Conservation (phyloP, 495 filamentous ascomycete genomes). For the Penicillium salamii region DNA sequence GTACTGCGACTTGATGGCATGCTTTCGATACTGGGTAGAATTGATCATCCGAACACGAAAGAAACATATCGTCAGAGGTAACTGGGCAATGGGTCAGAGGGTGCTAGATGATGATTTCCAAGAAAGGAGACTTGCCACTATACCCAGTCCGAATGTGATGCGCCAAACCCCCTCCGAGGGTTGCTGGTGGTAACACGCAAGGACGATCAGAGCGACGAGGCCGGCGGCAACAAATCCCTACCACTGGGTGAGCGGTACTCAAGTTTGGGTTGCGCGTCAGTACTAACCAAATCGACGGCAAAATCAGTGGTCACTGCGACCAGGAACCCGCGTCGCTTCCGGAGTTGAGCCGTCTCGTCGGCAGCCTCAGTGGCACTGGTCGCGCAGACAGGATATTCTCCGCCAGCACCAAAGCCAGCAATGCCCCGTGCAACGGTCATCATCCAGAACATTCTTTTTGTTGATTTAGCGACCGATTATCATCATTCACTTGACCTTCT, state of each 20-base stretch:
- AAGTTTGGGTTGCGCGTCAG: background rate
- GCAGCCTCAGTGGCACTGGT: constrained; percentile 46
- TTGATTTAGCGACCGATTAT: too few species aligned
- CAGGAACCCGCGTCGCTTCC: constrained; percentile 28
- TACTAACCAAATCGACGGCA: constrained; percentile 27
- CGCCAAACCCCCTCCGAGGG: constrained; percentile 32
- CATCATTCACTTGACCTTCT: background rate
- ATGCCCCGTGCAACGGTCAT: constrained; percentile 52
- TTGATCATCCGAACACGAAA: constrained; percentile 40
- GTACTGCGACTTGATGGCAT: constrained; percentile 33
- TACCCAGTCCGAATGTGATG: constrained; percentile 32
- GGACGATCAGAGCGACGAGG: constrained; percentile 30
- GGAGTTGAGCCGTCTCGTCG: constrained; percentile 33
- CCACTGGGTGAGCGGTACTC: background rate
- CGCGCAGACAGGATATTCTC: constrained; percentile 47
- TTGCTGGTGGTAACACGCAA: constrained; percentile 25
- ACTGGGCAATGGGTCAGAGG: constrained; percentile 6
- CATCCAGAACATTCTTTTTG: constrained; percentile 50
- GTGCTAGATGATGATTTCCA: background rate
- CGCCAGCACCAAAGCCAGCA: constrained; percentile 51
- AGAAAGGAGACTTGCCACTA: constrained; percentile 24
- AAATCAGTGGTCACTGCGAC: constrained; percentile 33
- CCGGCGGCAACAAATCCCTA: constrained; percentile 32
- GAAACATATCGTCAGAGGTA: constrained; percentile 33
- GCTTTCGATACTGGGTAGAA: constrained; percentile 34